Conservation (phyloP, 2,329 filamentous ascomycete genomes). For the Arthrocladium fulminans region DNA sequence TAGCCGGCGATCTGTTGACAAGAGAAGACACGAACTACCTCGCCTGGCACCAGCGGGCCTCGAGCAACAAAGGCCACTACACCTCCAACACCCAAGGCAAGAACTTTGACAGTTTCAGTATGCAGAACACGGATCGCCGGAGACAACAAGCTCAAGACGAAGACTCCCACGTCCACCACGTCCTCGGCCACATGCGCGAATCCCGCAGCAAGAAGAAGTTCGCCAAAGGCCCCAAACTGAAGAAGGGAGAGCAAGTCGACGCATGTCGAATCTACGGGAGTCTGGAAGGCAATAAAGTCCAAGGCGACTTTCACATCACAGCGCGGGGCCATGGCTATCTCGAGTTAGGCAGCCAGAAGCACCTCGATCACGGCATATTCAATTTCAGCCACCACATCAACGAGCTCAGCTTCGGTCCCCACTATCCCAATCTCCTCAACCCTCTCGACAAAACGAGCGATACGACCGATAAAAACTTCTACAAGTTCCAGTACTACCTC, state of each 20-base stretch:
- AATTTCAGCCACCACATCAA: conserved; percentile 97
- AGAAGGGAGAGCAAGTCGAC: conserved; percentile 49
- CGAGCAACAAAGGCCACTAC: conserved; percentile 37
- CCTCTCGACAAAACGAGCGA: conserved; percentile 88
- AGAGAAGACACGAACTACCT: conserved; percentile 72
- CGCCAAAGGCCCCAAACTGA: conserved; percentile 63
- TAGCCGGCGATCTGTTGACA: conserved; percentile 65
- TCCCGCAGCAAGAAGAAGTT: conserved; percentile 55
- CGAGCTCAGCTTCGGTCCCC: conserved; percentile 93
- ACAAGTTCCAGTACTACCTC: conserved; percentile 97
- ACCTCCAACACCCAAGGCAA: conserved; percentile 3
- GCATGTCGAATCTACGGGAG: conserved; percentile 85
- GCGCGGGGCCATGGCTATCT: conserved; percentile 91
- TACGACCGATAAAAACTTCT: conserved; percentile 65
- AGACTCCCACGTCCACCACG: conserved; percentile 86
- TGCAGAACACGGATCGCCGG: conserved; percentile 48
- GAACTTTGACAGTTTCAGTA: conserved; percentile 45
- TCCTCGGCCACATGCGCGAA: conserved; percentile 62
- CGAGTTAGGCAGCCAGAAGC: conserved; percentile 55
- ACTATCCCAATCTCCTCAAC: conserved; percentile 87
- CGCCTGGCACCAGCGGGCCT: conserved; percentile 55
- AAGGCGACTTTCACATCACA: conserved; percentile 97
- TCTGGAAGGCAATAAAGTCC: conserved; percentile 88
- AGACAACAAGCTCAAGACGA: conserved; percentile 42
- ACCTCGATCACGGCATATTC: conserved; percentile 82